Evolutionary conservation across 2,329 filamentous ascomycete species (phyloP).

Genomic region (Tetracladium maxilliforme): DNA sequence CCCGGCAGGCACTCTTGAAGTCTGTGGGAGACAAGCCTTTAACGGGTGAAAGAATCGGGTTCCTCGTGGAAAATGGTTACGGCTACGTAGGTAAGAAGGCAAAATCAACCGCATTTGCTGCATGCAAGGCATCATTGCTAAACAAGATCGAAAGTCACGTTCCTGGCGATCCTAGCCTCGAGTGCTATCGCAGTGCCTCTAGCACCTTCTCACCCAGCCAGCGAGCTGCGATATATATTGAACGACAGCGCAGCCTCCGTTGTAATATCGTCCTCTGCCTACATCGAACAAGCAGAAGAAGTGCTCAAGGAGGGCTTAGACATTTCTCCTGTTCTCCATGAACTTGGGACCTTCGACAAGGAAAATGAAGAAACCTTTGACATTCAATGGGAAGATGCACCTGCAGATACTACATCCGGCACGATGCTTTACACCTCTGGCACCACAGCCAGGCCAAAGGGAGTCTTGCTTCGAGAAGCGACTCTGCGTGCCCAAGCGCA

Average conservation of each 20-base stretch:
- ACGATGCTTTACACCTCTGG: constrained; percentile 99
- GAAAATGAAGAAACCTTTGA: constrained; percentile 41
- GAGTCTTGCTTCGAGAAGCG: constrained; percentile 68
- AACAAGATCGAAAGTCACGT: too few relatives aligned
- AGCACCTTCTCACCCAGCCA: constrained; percentile 70
- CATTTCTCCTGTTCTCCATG: constrained; percentile 42
- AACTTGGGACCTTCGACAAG: too few relatives aligned
- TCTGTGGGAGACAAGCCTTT: constrained; percentile 43
- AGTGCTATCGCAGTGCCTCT: constrained; percentile 85
- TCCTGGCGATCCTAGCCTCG: constrained; percentile 73
- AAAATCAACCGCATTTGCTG: too few relatives aligned
- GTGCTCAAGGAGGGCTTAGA: constrained; percentile 55
- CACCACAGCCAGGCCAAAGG: constrained; percentile 88
- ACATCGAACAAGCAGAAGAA: constrained; percentile 57
- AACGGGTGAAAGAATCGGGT: constrained; percentile 72
- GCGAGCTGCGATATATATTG: constrained; percentile 82
- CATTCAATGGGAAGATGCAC: too few relatives aligned
- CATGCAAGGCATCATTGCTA: too few relatives aligned
- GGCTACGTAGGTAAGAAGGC: constrained; percentile 94
- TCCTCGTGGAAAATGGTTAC: constrained; percentile 91
- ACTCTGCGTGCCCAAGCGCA: constrained; percentile 71
- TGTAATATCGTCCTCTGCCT: constrained; percentile 68
- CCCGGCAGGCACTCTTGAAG: constrained; percentile 51
- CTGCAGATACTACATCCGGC: too few relatives aligned
- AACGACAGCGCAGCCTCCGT: constrained; percentile 72